Base-by-base conservation (phyloP, 2,329 filamentous ascomycete species). In the Harringtonia aguacate region DNA sequence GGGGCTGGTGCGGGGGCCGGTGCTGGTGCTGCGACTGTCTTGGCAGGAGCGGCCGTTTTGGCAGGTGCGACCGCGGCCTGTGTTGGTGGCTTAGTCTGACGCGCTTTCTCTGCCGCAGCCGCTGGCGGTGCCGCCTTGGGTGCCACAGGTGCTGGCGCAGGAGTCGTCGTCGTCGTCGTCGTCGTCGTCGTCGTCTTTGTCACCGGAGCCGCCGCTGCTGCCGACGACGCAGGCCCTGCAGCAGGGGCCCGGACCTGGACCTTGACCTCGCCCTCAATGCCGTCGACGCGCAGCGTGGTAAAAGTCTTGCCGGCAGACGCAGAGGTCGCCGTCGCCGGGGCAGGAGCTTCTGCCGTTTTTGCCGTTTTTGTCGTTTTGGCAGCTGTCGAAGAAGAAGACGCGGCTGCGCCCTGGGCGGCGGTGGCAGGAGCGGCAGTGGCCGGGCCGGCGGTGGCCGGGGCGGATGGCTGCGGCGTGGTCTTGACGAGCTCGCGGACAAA, bases 401-500 rank as follows among this genome's bases (percentile, higher is more conserved):
- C 3, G 8, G 24, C 10, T 7, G 24, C 6, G 10, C 35, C 18
- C 20, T 42, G 14, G 55, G 15, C 59, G 61, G 27, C 57, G 57
- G 10, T 29, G n/a, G 13, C 43, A 47, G 13, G 36, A 30, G 41
- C 13, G 30, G 14, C 34, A 17, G 31, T 18, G 37, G 22, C 61
- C 37, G 6, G 14, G 2, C 40, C 40, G 30, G 15, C 21, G 18
- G 20, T 20, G 14, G 29, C 31, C 3, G 43, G n/a, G 36, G 24
- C 40, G 27, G 55, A n/a, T 58, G 61, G 57, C 22, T 35, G 21
- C 6, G 53, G 52, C 10, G 48, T 41, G 14, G 49, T 46, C 41
- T 54, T 58, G 36, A 77, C 71, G 8, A 86, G 70, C 41, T 81
- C 76, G 44, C 79, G 72, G 42, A 89, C 77, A 53, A 84, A 83